Percentiles rank a stretch among this genome's conserved stretches.
Evolutionary conservation across 352 stramenopile species (phyloP).

Genomic region (Phytophthora crassamura): DNA sequence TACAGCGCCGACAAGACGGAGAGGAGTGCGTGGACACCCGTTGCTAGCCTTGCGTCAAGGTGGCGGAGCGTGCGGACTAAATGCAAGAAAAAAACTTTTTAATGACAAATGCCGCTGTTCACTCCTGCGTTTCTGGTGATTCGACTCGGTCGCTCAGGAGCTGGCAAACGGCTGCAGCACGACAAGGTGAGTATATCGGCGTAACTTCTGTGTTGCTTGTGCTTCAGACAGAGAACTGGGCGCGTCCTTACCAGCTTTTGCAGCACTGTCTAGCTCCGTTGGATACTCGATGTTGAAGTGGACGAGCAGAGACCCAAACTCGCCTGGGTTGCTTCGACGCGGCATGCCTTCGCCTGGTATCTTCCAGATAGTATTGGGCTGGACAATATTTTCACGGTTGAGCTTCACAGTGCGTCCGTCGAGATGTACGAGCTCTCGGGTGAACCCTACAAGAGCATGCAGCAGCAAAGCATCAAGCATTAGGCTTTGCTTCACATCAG

Average conservation of each 20-base stretch:
- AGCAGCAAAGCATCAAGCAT: conserved; percentile 1
- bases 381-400: conserved; percentile 74
- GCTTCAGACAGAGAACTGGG: not conserved
- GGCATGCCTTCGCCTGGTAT: conserved; percentile 94
- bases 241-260: conserved; percentile 22
- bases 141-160: conserved; percentile 16
- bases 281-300: conserved; percentile 95
- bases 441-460: conserved; percentile 91
- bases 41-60: conserved; percentile 16
- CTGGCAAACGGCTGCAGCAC: conserved; percentile 20
- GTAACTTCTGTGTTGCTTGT: not conserved
- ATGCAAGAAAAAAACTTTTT: conserved; percentile 46
- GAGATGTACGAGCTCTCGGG: conserved; percentile 85
- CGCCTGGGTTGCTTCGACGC: conserved; percentile 62
- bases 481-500: not conserved
- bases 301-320: conserved; percentile 87
- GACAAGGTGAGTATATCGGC: conserved; percentile 2
- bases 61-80: conserved; percentile 30
- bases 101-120: conserved; percentile 27
- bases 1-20: conserved; percentile 14
- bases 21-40: conserved; percentile 18
- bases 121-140: conserved; percentile 4
- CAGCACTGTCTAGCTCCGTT: conserved; percentile 36
- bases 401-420: conserved; percentile 88
- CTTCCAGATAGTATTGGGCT: conserved; percentile 84